A percentile compares a stretch with the other conserved stretches of the same genome.
phyloP scores from a whole-genome alignment of 352 stramenopile genomes.

The Pythium plurisporium region DNA sequence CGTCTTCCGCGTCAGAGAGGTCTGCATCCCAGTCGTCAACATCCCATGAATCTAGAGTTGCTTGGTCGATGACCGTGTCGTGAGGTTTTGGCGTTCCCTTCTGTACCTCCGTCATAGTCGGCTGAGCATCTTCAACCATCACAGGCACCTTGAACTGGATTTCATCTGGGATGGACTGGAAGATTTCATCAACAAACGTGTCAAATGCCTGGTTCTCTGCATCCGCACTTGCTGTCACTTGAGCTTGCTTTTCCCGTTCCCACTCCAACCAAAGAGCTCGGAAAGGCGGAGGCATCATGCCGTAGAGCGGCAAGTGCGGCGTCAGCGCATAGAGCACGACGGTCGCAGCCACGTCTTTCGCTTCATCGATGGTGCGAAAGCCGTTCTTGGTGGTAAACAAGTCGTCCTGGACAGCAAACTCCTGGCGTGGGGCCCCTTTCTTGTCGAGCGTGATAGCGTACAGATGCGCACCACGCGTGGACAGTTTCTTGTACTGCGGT shows the following conservation, averaged over 20 bases:
- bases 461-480: constrained; percentile 27
- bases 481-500: constrained; percentile 67
- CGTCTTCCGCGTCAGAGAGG: constrained; percentile 27
- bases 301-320: constrained; percentile 83
- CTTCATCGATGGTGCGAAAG: constrained; percentile 61
- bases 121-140: background rate
- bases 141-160: constrained; percentile 31
- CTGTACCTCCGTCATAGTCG: too few species aligned
- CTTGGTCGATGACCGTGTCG: background rate
- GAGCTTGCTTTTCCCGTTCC: constrained; percentile 37
- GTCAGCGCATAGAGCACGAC: constrained; percentile 86
- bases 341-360: constrained; percentile 75
- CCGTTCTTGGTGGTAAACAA: constrained; percentile 37
- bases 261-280: constrained; percentile 86
- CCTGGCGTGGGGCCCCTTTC: constrained; percentile 12
- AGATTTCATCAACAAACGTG: constrained; percentile 45
- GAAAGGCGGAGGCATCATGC: constrained; percentile 84
- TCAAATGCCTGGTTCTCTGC: constrained; percentile 49
- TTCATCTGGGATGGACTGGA: constrained; percentile 42
- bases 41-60: constrained; percentile 45
- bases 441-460: constrained; percentile 52
- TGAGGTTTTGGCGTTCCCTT: too few species aligned
- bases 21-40: constrained; percentile 76
- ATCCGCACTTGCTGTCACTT: constrained; percentile 29
- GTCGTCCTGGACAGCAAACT: constrained; percentile 36